Percentiles rank a stretch among this genome's conserved stretches.
Evolutionary conservation across 1,284 basidiomycete species (phyloP).

Genomic region (Cerioporus squamosus): DNA sequence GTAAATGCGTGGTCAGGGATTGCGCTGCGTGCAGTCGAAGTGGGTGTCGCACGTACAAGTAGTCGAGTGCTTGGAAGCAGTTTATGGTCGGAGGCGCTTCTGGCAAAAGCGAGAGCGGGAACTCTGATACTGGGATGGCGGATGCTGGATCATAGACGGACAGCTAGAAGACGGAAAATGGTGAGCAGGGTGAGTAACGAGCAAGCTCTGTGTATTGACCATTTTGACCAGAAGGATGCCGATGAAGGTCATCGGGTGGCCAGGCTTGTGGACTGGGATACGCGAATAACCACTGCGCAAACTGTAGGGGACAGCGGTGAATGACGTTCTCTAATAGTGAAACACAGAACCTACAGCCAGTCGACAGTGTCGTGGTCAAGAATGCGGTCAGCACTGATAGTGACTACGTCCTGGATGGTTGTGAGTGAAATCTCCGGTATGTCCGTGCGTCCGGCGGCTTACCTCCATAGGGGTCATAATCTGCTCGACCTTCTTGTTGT

Average conservation of each 20-base stretch:
- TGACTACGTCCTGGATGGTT: constrained; percentile 70
- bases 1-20: neutral
- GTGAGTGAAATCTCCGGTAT: constrained; percentile 22
- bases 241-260: constrained; percentile 77
- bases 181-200: neutral
- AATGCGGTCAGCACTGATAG: constrained; percentile 76
- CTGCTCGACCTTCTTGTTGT: constrained; percentile 79
- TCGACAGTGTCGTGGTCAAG: constrained; percentile 84
- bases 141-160: constrained; percentile 90
- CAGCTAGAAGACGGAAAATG: constrained; percentile 53
- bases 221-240: constrained; percentile 91
- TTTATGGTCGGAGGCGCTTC: constrained; percentile 89
- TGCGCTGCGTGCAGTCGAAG: no score
- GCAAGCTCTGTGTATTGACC: constrained; percentile 39
- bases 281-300: constrained; percentile 89
- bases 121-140: constrained; percentile 75
- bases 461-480: constrained; percentile 91
- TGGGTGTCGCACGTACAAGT: constrained; percentile 66
- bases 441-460: neutral
- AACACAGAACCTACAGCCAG: constrained; percentile 53
- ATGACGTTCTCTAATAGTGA: neutral
- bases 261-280: constrained; percentile 88
- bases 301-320: constrained; percentile 38
- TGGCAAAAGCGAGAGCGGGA: constrained; percentile 83
- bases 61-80: constrained; percentile 85